Evolutionary conservation across 805 yeast species (phyloP), one percentile per base, ranked within the genome.

Genomic region (Kurtzmaniella fragi): DNA sequence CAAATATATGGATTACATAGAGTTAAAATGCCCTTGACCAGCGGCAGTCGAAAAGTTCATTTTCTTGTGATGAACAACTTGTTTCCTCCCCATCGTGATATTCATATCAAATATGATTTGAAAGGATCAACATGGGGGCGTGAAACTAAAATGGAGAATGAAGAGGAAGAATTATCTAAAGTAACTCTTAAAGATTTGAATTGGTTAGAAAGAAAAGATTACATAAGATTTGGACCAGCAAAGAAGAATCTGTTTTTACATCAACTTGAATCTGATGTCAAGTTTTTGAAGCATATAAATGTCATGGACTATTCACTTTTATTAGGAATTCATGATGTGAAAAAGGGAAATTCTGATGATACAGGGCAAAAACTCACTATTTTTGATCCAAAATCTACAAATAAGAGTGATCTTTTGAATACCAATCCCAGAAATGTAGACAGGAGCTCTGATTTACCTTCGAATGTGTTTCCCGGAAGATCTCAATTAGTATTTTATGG

Each of bases 1-100:
- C 99, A 93, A 62, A 89, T 91, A 60, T 93, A 93, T 63, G 99
- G 99, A 0, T 70, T 93, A 38, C 98, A 93, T 58, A 70, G 99
- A 43, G 82, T 93, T 36, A 89, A 91, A 59, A 82, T 91, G 78
- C 96, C 96, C 7, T 72, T 75, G 7, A 64, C 67, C 37, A 76
- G 74, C 31, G 66, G 69, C 1, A 61, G 64, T 31, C 73, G 89
- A 39, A 90, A 86, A 56, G 86, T 93, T 30, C 95, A 93, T 62
- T 91, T 93, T 50, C 71, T 93, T 39, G 96, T 93, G 27, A 93
- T 93, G 99, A 93, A 93, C 68, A 93, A 93, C 55, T 72, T 93
- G 35, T 93, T 95, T 63, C 98, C 99, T 0, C 95, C 97, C 5
- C 87, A 86, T 53, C 71, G 89, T 35, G 93, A 85, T 45, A 81